Evolutionary conservation across 192 early-diverging fungal genomes (phyloP).

Genomic region (Coemansia javaensis): DNA sequence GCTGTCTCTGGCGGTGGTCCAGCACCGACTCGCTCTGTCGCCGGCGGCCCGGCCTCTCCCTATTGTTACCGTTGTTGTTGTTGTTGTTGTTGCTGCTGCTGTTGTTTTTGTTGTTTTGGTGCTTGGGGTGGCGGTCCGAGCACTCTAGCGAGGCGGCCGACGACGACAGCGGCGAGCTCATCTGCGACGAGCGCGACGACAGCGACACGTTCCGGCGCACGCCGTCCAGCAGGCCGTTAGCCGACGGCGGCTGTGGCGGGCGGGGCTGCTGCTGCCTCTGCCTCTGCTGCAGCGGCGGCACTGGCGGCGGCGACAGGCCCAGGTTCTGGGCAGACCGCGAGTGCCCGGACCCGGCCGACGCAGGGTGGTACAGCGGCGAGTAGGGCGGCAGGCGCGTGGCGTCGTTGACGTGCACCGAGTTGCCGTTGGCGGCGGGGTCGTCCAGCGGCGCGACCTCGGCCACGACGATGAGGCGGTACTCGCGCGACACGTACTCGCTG

Average conservation of each 20-base stretch:
- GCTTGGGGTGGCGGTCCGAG: too few species aligned
- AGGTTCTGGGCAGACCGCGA: slow-evolving; percentile 3
- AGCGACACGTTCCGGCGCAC: not conserved
- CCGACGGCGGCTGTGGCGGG: too few species aligned
- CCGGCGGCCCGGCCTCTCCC: not conserved
- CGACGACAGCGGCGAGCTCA: not conserved
- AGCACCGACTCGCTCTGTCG: slow-evolving; percentile 5
- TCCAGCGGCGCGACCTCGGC: slow-evolving; percentile 37
- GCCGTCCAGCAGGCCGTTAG: not conserved
- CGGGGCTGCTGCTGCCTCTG: too few species aligned
- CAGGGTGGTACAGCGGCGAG: not conserved
- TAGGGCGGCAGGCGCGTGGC: not conserved
- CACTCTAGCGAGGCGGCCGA: not conserved
- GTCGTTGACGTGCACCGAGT: slow-evolving; percentile 17
- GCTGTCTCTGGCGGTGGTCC: not conserved
- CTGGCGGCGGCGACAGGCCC: not conserved
- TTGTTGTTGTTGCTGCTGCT: not conserved
- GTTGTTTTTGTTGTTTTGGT: too few species aligned
- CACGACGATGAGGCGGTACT: slow-evolving; percentile 45
- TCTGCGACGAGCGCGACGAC: slow-evolving; percentile 1
- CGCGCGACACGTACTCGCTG: slow-evolving; percentile 42
- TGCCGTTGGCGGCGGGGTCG: slow-evolving; percentile 2
- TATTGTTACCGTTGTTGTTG: too few species aligned
- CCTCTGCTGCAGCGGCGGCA: too few species aligned
- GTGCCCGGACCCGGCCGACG: not conserved